phyloP scores from a whole-genome alignment of 176 grass and related monocot species.

The Saccharum spontaneum region DNA sequence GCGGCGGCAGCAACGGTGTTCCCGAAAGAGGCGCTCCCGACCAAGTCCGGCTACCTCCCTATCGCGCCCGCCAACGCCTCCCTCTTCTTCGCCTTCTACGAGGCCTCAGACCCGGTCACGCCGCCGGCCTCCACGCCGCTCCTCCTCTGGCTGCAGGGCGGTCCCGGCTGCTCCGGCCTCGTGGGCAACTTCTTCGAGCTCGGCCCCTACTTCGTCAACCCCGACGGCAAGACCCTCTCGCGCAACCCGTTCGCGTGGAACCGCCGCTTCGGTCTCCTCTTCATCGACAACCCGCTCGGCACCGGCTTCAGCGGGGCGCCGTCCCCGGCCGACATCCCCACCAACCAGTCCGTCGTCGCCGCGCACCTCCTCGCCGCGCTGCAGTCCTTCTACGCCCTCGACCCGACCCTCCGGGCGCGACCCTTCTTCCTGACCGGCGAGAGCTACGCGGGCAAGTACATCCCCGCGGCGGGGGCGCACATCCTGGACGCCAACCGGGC shows the following conservation, averaged over 20 bases:
- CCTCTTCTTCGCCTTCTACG: constrained; percentile 18
- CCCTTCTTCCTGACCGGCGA: not conserved
- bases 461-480: not conserved
- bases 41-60: not conserved
- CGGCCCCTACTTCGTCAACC: constrained; percentile 48
- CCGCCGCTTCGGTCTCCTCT: not conserved
- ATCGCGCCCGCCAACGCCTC: not conserved
- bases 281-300: constrained; percentile 15
- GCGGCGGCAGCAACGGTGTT: not conserved
- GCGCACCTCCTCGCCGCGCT: constrained; percentile 38
- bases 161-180: constrained; percentile 50
- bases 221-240: not conserved
- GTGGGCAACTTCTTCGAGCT: constrained; percentile 59
- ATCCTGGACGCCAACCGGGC: not conserved
- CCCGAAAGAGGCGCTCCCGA: not conserved
- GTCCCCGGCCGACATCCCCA: not conserved
- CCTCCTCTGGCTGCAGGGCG: constrained; percentile 34
- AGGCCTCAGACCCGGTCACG: not conserved
- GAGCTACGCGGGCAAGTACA: constrained; percentile 18
- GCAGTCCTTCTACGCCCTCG: constrained; percentile 17
- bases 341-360: constrained; percentile 42
- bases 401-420: not conserved
- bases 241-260: constrained; percentile 23
- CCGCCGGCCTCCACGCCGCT: constrained; percentile 28
- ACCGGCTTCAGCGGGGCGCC: constrained; percentile 3